Evolutionary conservation across 2,329 filamentous ascomycete species (phyloP), one percentile per base, ranked within the genome.

Genomic region (Alternaria sp.): DNA sequence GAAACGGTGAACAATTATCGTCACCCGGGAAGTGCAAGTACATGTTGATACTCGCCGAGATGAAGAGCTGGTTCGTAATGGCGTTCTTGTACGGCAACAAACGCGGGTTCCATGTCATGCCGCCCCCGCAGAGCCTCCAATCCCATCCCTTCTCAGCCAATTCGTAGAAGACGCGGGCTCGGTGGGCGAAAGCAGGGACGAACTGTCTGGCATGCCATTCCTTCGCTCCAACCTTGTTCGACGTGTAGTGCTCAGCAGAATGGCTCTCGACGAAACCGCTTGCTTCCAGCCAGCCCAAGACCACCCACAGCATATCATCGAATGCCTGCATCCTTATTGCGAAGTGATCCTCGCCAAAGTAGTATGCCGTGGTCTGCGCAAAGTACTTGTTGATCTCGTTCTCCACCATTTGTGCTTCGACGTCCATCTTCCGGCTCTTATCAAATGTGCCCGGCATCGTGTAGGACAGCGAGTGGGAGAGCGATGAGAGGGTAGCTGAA

Each of bases 301-400:
- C 93, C 1, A 97, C 93, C 95, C 95, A 98, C 3, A 97, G 86
- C 82, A 97, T 97, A 77, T 98, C 95, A 75, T 97, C 95, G 77
- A 90, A 97, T 0, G 95, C 95, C 83, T 96, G 84, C 60, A 89
- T 88, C 47, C 92, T 86, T 54, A 97, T 86, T 26, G 86, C 85
- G 67, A 93, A 89, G 5, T 89, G 87, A 77, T 97, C 89, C 77
- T 98, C 93, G 19, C 92, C 93, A 76, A 95, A 97, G 77, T 96
- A 97, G 70, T 91, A 97, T 9, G 89, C 87, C 6, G 90, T 83
- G 1, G 90, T 82, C 62, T 97, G 92, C 0, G 89, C 87, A 77
- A 96, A 97, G 78, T 94, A 94, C 28, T 86, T 87, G 68, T 93
- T 91, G 68, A 97, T 87, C n/a, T 93, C 83, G 69, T 97, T 96